A percentile compares a stretch with the other conserved stretches of the same genome.
phyloP scores from a whole-genome alignment of 2,329 filamentous ascomycete genomes.

The Neophaeococcomyces aloes region DNA sequence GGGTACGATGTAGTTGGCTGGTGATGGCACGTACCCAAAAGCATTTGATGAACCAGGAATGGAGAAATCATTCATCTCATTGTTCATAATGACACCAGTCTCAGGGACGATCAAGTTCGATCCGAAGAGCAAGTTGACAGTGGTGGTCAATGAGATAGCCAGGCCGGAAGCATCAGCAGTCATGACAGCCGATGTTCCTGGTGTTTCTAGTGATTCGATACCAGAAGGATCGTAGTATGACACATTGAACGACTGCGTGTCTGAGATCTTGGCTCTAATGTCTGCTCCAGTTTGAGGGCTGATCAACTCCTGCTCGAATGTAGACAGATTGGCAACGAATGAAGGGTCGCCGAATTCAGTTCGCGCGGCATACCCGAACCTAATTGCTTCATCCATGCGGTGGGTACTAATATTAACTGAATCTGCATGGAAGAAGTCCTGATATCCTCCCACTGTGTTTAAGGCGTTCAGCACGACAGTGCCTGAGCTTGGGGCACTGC shows the following conservation, averaged over 20 bases:
- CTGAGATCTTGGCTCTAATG: conserved; percentile 58
- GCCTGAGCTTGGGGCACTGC: conserved; percentile 68
- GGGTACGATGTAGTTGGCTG: conserved; percentile 69
- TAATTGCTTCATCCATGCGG: conserved; percentile 74
- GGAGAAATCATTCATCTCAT: conserved; percentile 66
- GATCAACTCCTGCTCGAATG: conserved; percentile 60
- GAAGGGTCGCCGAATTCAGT: conserved; percentile 72
- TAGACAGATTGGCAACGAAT: conserved; percentile 54
- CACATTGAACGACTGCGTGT: conserved; percentile 60
- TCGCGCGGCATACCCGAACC: conserved; percentile 75
- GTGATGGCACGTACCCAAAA: conserved; percentile 74
- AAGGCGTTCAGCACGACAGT: conserved; percentile 63
- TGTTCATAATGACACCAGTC: conserved; percentile 69
- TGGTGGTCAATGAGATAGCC: conserved; percentile 72
- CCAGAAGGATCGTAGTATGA: conserved; percentile 61
- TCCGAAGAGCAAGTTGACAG: conserved; percentile 79
- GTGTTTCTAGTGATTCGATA: conserved; percentile 55
- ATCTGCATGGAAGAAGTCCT: conserved; percentile 48
- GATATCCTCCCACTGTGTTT: conserved; percentile 73
- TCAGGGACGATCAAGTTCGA: conserved; percentile 66
- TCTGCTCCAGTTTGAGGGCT: conserved; percentile 46
- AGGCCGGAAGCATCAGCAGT: conserved; percentile 63
- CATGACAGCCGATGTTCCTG: conserved; percentile 45
- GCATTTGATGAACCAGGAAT: conserved; percentile 67
- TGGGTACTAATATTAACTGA: conserved; percentile 62